A percentile compares a stretch with the other conserved stretches of the same genome.
Conservation (phyloP, 352 stramenopile genomes). For the Pythium insidiosum region DNA sequence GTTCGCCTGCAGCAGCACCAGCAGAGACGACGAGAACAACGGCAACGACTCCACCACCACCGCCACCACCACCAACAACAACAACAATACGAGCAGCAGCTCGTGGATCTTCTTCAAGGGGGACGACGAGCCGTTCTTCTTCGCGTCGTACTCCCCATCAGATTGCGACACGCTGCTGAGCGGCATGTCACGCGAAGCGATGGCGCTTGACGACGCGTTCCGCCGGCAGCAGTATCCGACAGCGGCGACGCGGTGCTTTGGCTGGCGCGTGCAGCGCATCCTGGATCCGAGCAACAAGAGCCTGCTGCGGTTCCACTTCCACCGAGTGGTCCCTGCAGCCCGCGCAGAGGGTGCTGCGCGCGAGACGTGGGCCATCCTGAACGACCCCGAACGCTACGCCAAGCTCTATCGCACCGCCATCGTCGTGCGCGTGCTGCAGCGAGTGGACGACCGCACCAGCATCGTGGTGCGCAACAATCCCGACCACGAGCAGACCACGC, state of each 20-base stretch:
- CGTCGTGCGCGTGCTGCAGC: slow-evolving; percentile 28
- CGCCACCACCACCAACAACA: too few relatives aligned
- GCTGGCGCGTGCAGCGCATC: too few relatives aligned
- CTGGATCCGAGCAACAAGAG: slow-evolving; percentile 14
- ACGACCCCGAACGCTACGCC: slow-evolving; percentile 24
- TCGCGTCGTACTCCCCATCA: slow-evolving; percentile 19
- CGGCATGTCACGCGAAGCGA: slow-evolving; percentile 15
- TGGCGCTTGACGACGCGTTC: too few relatives aligned
- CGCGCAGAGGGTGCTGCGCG: too few relatives aligned
- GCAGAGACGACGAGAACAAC: background rate
- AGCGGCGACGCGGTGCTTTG: slow-evolving; percentile 20
- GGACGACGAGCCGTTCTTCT: slow-evolving; percentile 37
- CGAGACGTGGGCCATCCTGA: slow-evolving; percentile 29
- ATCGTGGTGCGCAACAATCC: slow-evolving; percentile 33
- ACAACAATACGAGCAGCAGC: too few relatives aligned
- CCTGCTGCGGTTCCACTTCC: slow-evolving; percentile 35
- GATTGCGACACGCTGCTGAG: slow-evolving; percentile 18
- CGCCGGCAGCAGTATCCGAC: slow-evolving; percentile 13
- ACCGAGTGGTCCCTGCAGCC: slow-evolving; percentile 15
- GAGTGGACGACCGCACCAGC: slow-evolving; percentile 24
- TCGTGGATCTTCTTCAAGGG: slow-evolving; percentile 28
- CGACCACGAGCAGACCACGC: background rate
- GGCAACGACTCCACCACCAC: background rate
- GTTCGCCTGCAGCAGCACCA: too few relatives aligned
- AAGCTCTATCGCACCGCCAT: slow-evolving; percentile 27